phyloP scores from a whole-genome alignment of 305 asterid species.

The Petunia hybrid region DNA sequence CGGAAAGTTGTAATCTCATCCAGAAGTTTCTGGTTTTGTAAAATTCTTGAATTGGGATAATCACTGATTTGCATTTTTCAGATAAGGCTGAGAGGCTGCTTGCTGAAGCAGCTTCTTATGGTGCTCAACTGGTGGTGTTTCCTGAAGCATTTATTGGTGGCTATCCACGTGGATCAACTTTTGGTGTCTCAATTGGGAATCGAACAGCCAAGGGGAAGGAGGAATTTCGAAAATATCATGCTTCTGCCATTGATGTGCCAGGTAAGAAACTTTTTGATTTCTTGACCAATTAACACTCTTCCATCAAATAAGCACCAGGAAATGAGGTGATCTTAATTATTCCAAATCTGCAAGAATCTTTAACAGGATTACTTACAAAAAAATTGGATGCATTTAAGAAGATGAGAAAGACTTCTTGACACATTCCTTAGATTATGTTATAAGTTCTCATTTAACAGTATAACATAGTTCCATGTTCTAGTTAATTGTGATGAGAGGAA shows the following conservation, averaged over 20 bases:
- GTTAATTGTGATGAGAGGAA: not conserved
- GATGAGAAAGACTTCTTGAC: not conserved
- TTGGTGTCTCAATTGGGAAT: slow-evolving; percentile 84
- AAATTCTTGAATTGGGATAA: slow-evolving; percentile 7
- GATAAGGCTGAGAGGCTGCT: slow-evolving; percentile 95
- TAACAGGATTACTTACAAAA: not conserved
- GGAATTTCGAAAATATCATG: slow-evolving; percentile 85
- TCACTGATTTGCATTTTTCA: slow-evolving; percentile 33
- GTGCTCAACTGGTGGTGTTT: slow-evolving; percentile 89
- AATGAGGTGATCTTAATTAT: not conserved
- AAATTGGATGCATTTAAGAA: not conserved
- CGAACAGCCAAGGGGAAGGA: slow-evolving; percentile 93
- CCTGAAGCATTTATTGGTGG: slow-evolving; percentile 99
- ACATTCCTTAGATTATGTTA: not conserved
- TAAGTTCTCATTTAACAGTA: not conserved
- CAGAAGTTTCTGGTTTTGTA: not conserved
- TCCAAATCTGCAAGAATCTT: not conserved
- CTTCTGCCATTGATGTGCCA: slow-evolving; percentile 94
- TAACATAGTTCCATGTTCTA: not conserved
- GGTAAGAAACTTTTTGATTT: slow-evolving; percentile 52
- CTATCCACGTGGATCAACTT: slow-evolving; percentile 91
- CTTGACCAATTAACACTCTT: not conserved
- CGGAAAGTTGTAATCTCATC: not conserved
- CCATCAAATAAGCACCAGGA: not conserved
- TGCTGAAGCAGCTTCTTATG: slow-evolving; percentile 91